Evolutionary conservation across 2,329 filamentous ascomycete genomes (phyloP).

Genomic region (Exophiala aquamarina): DNA sequence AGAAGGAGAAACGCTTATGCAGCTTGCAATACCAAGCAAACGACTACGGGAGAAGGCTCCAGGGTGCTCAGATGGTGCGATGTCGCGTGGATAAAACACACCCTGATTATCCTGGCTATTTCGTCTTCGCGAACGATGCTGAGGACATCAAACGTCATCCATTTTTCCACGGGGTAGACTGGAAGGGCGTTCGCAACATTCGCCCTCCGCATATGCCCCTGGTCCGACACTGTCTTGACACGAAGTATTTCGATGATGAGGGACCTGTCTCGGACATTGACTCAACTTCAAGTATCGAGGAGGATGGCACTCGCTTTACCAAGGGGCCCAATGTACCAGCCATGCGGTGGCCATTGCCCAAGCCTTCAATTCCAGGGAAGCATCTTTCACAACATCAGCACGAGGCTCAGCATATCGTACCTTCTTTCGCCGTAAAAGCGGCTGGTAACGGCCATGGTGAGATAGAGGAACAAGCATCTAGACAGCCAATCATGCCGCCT

Average conservation of each 20-base stretch:
- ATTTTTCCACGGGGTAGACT: conserved; percentile 74
- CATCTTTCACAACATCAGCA: conserved; percentile 20
- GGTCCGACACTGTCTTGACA: conserved; percentile 68
- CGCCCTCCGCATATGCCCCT: conserved; percentile 73
- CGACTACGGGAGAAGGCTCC: conserved; percentile 44
- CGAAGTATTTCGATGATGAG: conserved; percentile 87
- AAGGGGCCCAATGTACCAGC: conserved; percentile 4
- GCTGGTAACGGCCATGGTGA: too few relatives aligned
- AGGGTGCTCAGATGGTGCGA: conserved; percentile 26
- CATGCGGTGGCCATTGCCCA: neutral
- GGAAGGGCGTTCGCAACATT: conserved; percentile 57
- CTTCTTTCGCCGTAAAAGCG: conserved; percentile 11
- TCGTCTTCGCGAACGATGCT: conserved; percentile 81
- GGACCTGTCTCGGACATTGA: conserved; percentile 66
- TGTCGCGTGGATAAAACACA: conserved; percentile 33
- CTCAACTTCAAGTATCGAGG: conserved; percentile 42
- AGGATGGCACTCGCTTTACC: conserved; percentile 42
- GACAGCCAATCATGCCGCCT: too few relatives aligned
- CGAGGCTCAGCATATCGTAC: conserved; percentile 28
- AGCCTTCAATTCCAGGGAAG: neutral
- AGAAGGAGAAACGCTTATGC: conserved; percentile 74
- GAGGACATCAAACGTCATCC: conserved; percentile 85
- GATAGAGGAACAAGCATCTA: too few relatives aligned
- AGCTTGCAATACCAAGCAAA: conserved; percentile 71
- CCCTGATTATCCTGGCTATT: conserved; percentile 51